Evolutionary conservation across 1,139 yeast species (phyloP), one percentile per base, ranked within the genome.

Genomic region (Sugiyamaella paludigena): DNA sequence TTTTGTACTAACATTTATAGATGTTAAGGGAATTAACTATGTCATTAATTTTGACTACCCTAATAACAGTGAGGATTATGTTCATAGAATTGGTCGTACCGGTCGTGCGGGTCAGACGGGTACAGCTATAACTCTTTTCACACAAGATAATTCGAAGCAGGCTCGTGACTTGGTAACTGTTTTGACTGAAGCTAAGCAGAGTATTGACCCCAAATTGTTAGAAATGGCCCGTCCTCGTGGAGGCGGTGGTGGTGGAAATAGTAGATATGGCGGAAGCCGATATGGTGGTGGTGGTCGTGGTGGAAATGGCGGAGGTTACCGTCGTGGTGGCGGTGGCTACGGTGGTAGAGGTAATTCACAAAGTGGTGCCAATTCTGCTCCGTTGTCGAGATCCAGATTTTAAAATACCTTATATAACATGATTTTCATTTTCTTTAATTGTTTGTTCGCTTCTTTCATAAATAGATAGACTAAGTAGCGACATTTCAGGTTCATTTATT

Each of bases 41-140:
- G 98, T 92, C 54, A 79, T 92, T 68, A 92, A 92, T 82, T 89
- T 79, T 67, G 98, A 92, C 71, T 91, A 91, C 89, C 98, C 98
- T 65, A 89, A 89, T 73, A 92, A 91, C 75, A 87, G 89, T 68
- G 98, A 92, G 76, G 98, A 92, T 75, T 92, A 92, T 71, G 97
- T 92, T 54, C 95, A 86, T 71, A 80, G 95, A 72, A 86, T 86
- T 65, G 97, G 97, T 69, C 88, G 98, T 83, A 91, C 98, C 57
- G 98, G 98, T 70, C 88, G 98, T 81, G 98, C 97, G 59, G 98
- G 98, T 71, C 83, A 88, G 57, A 77, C 79, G 55, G 98, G 98
- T 78, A 89, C 95, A 56, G 97, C 98, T 53, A 82, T 91, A 59
- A 89, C 98, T 9, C 81, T 92, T 72, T 92, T 92, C 79, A 89